Evolutionary conservation across 495 filamentous ascomycete species (phyloP), one percentile per base, ranked within the genome.

Genomic region (Xanthoparmelia taractica): DNA sequence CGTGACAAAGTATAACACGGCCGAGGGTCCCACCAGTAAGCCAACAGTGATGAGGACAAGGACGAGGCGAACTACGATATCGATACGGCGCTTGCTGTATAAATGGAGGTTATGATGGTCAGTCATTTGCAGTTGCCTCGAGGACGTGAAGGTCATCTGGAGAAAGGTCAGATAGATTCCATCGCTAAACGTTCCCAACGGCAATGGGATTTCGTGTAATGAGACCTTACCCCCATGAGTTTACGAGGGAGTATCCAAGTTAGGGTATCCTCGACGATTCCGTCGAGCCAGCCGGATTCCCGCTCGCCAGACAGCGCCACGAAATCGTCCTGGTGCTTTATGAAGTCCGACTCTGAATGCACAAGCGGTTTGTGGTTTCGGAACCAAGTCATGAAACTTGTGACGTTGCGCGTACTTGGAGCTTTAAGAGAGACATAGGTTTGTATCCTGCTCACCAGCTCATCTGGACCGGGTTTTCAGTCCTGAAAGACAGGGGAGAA

Each of bases 201-300:
- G n/a, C n/a, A n/a, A n/a, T n/a, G n/a, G n/a, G n/a, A n/a, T n/a
- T n/a, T n/a, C n/a, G n/a, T n/a, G n/a, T n/a, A n/a, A n/a, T n/a
- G n/a, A n/a, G n/a, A n/a, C n/a, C 27, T 0, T 50, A 60, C 36
- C 65, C 65, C 47, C 37, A 61, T 48, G 20, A 72, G 8, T 25
- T 56, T 58, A 12, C 63, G 48, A 2, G 65, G 67, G 18, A 74
- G 63, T 47, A 60, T 60, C 50, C 58, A 45, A 18, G 33, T 54
- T 18, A 78, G 41, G 8, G 40, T 40, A 31, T 70, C 69, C 57
- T 74, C 75, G 10, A 78, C 63, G 1, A 71, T 23, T 15, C 68
- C 70, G 63, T 77, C 74, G 25, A 78, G 71, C 68, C 72, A 76
- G 38, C 72, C 66, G 55, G 59, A 57, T 57, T 75, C 75, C 52